Conservation (phyloP, 352 stramenopile species). For the Phytophthora kernoviae region DNA sequence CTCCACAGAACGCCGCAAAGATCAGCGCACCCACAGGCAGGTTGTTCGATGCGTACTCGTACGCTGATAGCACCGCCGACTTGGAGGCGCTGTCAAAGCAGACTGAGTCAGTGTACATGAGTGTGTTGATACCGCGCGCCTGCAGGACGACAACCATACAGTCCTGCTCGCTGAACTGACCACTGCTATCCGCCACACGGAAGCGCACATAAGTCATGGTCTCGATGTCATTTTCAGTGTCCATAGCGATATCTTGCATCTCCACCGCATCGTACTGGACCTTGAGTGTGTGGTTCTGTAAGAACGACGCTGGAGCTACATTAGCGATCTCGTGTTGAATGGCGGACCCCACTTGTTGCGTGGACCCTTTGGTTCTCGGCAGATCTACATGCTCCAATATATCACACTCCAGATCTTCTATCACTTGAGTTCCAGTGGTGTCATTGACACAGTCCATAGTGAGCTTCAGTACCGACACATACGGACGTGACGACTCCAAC, state of each 20-base stretch:
- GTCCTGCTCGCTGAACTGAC: conserved; percentile 35
- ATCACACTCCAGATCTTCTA: conserved; percentile 45
- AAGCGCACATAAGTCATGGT: conserved; percentile 63
- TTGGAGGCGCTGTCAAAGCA: conserved; percentile 46
- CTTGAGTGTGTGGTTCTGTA: conserved; percentile 44
- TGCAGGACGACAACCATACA: conserved; percentile 62
- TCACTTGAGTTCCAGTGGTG: conserved; percentile 16
- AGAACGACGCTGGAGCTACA: conserved; percentile 35
- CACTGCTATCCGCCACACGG: conserved; percentile 33
- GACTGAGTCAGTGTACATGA: conserved; percentile 59
- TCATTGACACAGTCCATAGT: conserved; percentile 64
- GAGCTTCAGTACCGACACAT: conserved; percentile 59
- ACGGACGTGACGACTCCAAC: conserved; percentile 52
- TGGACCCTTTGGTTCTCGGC: conserved; percentile 51
- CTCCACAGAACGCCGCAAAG: conserved; percentile 38
- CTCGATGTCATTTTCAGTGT: conserved; percentile 18
- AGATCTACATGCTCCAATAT: conserved; percentile 64
- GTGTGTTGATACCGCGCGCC: conserved; percentile 42
- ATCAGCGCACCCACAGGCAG: conserved; percentile 42
- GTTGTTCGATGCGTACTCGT: conserved; percentile 43
- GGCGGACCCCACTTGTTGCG: conserved; percentile 32
- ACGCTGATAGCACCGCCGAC: conserved; percentile 33
- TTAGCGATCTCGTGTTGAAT: conserved; percentile 55
- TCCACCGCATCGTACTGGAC: conserved; percentile 61
- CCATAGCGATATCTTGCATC: conserved; percentile 43